Conservation (phyloP, 352 stramenopile species). For the Phytophthora vignae region DNA sequence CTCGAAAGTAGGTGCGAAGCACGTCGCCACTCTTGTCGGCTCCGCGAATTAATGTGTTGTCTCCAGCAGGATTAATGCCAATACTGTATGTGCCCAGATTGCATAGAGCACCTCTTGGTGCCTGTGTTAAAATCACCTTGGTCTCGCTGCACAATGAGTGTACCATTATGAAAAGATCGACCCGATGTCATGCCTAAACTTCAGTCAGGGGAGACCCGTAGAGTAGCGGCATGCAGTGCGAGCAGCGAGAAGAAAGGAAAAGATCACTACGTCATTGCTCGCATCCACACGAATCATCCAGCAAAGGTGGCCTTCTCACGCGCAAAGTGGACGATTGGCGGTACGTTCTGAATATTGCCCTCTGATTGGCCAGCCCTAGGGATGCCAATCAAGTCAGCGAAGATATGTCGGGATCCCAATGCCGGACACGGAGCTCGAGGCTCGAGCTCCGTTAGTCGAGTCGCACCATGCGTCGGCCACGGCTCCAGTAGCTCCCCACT, state of each 20-base stretch:
- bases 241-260: not conserved
- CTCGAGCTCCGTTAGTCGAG: conserved; percentile 5
- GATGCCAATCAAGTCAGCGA: conserved; percentile 4
- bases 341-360: not conserved
- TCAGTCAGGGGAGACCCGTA: not conserved
- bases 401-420: conserved; percentile 11
- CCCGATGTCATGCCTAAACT: no score
- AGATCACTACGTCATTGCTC: not conserved
- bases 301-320: not conserved
- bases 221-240: not conserved
- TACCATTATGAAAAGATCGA: no score
- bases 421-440: not conserved
- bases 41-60: no score
- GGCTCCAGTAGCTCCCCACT: not conserved
- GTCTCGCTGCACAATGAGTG: no score
- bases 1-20: no score
- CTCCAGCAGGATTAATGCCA: no score
- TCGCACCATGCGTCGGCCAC: not conserved
- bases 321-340: no score
- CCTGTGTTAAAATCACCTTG: no score
- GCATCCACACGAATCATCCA: not conserved
- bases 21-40: not conserved
- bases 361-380: not conserved
- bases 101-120: no score
- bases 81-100: no score